Evolutionary conservation across 2,329 filamentous ascomycete genomes (phyloP), one percentile per base, ranked within the genome.

Genomic region (Fusarium sp.): DNA sequence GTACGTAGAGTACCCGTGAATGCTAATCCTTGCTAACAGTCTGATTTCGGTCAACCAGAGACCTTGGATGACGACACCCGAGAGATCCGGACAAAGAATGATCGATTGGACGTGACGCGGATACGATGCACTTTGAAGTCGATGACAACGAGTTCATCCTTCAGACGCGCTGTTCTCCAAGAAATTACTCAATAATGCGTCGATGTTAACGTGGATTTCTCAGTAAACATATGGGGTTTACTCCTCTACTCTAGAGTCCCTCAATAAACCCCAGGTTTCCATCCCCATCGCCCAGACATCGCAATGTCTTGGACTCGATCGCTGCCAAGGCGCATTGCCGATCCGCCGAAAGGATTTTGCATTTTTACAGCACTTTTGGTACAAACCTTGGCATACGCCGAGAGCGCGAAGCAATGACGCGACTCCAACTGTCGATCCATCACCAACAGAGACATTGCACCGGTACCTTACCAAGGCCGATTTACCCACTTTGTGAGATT

Each of bases 31-130:
- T 59, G 60, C 34, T 33, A 28, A 38, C 20, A 43, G 33, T 20
- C 24, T 36, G n/a, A 57, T 40, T 15, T 5, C 14, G 44, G 24
- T 33, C 2, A 46, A 17, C 44, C 1, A 40, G 46, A 31, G 13
- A 17, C 5, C 20, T 8, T 58, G 38, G 17, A 66, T 65, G 62
- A 60, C 62, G 62, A 66, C 61, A 60, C 62, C 62, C 62, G 62
- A 65, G 53, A n/a, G 61, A 66, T 65, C 62, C 62, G 61, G 61
- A 8, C 34, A 17, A 11, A 31, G 18, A 26, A 44, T 44, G 8
- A 15, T 44, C 6, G 24, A 13, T 44, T 17, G 20, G 39, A 20
- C 22, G 22, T 17, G 28, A 22, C 17, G 28, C 28, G 7, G 33
- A 22, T 20, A 38, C 10, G 42, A 18, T 18, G 11, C 15, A 17